Evolutionary conservation across 768 basidiomycete genomes (phyloP).

Genomic region (Pholiota conissans): DNA sequence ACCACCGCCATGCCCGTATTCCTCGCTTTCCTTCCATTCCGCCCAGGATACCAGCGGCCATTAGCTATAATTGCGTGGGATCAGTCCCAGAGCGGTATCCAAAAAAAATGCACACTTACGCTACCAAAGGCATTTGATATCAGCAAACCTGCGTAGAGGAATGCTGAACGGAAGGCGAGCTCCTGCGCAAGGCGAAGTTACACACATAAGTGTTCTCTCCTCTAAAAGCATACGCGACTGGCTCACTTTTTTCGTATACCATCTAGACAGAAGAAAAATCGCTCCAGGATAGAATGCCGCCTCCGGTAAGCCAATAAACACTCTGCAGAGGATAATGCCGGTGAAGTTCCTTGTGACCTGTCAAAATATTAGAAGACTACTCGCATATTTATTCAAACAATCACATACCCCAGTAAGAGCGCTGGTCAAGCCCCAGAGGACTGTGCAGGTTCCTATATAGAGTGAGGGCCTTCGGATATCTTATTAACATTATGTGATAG

Average conservation of each 20-base stretch:
- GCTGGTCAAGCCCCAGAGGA: conserved; percentile 65
- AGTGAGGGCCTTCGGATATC: conserved; percentile 50
- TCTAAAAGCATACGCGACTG: neutral
- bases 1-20: conserved; percentile 74
- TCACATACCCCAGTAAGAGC: conserved; percentile 56
- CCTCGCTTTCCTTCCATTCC: conserved; percentile 70
- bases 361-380: neutral
- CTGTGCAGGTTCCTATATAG: conserved; percentile 61
- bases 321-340: conserved; percentile 54
- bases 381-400: neutral
- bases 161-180: conserved; percentile 62
- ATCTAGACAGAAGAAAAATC: conserved; percentile 46
- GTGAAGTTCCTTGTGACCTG: conserved; percentile 55
- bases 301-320: conserved; percentile 67
- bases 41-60: conserved; percentile 74
- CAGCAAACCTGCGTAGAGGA: conserved; percentile 59
- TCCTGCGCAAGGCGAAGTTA: conserved; percentile 38
- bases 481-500: neutral
- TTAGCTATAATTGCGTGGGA: conserved; percentile 37
- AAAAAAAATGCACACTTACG: conserved; percentile 34
- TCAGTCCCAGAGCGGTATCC: neutral
- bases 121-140: conserved; percentile 70
- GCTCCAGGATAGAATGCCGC: conserved; percentile 68
- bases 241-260: conserved; percentile 57
- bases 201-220: neutral